These are phyloP conservation scores for Coprinopsis marcescibilis DNA, from an alignment of 768 basidiomycete species.

Conservation along the genomic window DNA sequence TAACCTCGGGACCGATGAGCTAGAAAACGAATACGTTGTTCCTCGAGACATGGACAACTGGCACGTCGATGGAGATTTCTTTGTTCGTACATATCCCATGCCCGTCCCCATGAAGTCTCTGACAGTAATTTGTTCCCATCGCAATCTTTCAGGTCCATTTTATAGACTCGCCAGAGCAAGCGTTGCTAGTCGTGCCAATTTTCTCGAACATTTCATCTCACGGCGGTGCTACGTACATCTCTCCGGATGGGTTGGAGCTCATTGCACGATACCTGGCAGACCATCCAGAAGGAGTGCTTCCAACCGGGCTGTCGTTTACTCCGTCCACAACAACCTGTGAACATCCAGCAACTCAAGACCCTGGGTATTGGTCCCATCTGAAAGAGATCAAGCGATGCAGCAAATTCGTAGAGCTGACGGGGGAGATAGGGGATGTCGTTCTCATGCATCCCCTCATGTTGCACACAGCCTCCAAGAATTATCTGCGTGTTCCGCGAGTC, in stretches of 20 bases:
- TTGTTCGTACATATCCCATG: constrained; percentile 24
- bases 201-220: constrained; percentile 49
- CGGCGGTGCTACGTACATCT: constrained; percentile 58
- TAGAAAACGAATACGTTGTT: constrained; percentile 26
- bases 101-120: too few species aligned
- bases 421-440: constrained; percentile 58
- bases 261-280: constrained; percentile 45
- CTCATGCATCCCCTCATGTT: constrained; percentile 61
- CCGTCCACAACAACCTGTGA: constrained; percentile 35
- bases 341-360: constrained; percentile 29
- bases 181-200: constrained; percentile 54
- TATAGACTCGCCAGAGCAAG: constrained; percentile 64
- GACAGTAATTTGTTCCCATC: too few species aligned
- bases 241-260: constrained; percentile 46
- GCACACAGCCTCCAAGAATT: constrained; percentile 58
- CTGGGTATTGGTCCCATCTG: constrained; percentile 40
- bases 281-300: constrained; percentile 48
- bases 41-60: constrained; percentile 52
- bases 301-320: constrained; percentile 39
- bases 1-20: constrained; percentile 48
- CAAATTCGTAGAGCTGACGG: constrained; percentile 50
- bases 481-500: constrained; percentile 47
- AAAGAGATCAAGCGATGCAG: constrained; percentile 35
- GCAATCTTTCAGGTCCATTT: constrained; percentile 38
- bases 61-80: constrained; percentile 61